Percentiles rank a stretch among this genome's conserved stretches.
Evolutionary conservation across 1,284 basidiomycete genomes (phyloP).

Genomic region (Pisolithus thermaeus): DNA sequence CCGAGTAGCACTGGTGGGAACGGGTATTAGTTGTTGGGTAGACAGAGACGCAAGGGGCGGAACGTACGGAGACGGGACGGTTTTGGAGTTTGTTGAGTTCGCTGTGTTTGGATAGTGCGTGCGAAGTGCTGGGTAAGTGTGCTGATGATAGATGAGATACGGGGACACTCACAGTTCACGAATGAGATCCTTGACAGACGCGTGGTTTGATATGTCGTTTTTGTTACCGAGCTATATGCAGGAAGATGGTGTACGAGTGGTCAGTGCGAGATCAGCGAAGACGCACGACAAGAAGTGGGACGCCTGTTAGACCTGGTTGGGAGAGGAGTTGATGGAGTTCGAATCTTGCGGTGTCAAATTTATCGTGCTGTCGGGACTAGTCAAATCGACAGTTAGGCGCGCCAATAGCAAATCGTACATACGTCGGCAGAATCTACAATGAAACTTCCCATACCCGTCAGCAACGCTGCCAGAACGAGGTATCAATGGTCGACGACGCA

Average conservation of each 20-base stretch:
- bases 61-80: constrained; percentile 78
- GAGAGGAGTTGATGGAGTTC: constrained; percentile 85
- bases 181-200: constrained; percentile 84
- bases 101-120: constrained; percentile 31
- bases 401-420: background rate
- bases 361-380: constrained; percentile 51
- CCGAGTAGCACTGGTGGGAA: constrained; percentile 69
- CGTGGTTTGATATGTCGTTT: constrained; percentile 82
- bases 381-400: too few species aligned
- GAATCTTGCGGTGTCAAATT: constrained; percentile 82
- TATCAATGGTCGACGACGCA: constrained; percentile 39
- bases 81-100: constrained; percentile 80
- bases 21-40: background rate
- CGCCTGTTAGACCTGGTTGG: constrained; percentile 67
- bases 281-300: constrained; percentile 83
- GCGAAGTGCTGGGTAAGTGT: constrained; percentile 3
- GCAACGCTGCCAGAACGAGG: constrained; percentile 4
- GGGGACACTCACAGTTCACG: constrained; percentile 59
- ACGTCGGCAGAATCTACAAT: constrained; percentile 72
- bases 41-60: background rate
- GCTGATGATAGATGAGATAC: constrained; percentile 2
- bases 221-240: constrained; percentile 80
- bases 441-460: constrained; percentile 49
- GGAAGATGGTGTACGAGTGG: background rate
- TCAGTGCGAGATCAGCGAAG: background rate